phyloP scores from a whole-genome alignment of 805 yeast species.

The Candida ovalis region DNA sequence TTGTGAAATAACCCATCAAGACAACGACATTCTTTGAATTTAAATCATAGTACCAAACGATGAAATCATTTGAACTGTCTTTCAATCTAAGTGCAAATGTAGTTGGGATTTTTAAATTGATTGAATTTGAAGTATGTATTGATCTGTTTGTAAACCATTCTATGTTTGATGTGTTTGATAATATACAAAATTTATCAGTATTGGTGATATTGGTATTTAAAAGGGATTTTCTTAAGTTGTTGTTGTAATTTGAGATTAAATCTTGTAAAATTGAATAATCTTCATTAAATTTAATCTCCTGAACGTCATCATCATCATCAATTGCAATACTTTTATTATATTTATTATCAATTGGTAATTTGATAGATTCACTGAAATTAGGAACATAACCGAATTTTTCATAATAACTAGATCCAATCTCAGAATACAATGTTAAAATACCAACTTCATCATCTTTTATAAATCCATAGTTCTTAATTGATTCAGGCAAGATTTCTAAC shows the following conservation, averaged over 20 bases:
- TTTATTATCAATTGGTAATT: constrained; percentile 4
- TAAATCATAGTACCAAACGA: constrained; percentile 42
- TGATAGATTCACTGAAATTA: constrained; percentile 18
- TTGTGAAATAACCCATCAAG: constrained; percentile 18
- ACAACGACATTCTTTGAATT: constrained; percentile 10
- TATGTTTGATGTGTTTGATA: constrained; percentile 32
- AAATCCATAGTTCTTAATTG: constrained; percentile 5
- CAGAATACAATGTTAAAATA: constrained; percentile 59
- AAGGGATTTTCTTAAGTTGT: neutral
- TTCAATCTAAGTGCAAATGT: constrained; percentile 5
- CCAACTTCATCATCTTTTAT: constrained; percentile 26
- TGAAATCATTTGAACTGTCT: constrained; percentile 28
- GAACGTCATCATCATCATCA: neutral
- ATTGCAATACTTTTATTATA: too few relatives aligned
- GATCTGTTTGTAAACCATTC: constrained; percentile 43
- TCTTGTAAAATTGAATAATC: neutral
- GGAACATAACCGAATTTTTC: constrained; percentile 53
- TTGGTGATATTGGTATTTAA: too few relatives aligned
- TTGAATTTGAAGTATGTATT: constrained; percentile 11
- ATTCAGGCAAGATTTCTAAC: constrained; percentile 36
- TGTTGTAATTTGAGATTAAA: neutral
- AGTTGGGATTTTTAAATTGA: constrained; percentile 6
- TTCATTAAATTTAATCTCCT: too few relatives aligned
- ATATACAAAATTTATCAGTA: constrained; percentile 27
- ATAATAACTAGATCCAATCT: constrained; percentile 64